Evolutionary conservation across 306 rosid genomes (phyloP).

Genomic region (Medicago arabica): DNA sequence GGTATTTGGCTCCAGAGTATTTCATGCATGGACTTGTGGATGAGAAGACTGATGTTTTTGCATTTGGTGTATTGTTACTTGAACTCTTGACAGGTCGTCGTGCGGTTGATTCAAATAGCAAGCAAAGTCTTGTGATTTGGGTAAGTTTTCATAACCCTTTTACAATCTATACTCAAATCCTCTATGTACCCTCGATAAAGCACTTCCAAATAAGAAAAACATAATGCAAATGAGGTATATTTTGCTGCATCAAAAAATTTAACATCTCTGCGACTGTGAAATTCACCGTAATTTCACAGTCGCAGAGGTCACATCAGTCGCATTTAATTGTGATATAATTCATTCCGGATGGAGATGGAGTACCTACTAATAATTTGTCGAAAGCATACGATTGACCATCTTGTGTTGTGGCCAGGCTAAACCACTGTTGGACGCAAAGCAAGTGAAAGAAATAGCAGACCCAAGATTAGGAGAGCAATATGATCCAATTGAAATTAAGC

Average conservation of each 20-base stretch:
- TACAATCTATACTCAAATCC: background rate
- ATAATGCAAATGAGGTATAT: too few relatives aligned
- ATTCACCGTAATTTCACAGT: too few relatives aligned
- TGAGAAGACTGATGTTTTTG: slow-evolving; percentile 92
- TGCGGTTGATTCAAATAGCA: slow-evolving; percentile 79
- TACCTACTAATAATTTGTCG: background rate
- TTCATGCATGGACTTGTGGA: slow-evolving; percentile 96
- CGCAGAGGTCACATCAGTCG: too few relatives aligned
- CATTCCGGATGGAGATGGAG: too few relatives aligned
- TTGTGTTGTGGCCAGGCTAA: slow-evolving; percentile 65
- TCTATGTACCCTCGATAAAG: too few relatives aligned
- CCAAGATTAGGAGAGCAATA: slow-evolving; percentile 65
- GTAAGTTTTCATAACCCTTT: slow-evolving; percentile 46
- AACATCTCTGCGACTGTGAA: too few relatives aligned
- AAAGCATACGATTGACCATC: slow-evolving; percentile 7
- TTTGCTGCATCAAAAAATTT: too few relatives aligned
- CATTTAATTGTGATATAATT: too few relatives aligned
- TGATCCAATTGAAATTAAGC: slow-evolving; percentile 66
- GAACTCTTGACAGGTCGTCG: slow-evolving; percentile 97
- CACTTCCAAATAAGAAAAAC: too few relatives aligned
- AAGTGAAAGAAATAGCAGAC: slow-evolving; percentile 69
- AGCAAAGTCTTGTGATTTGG: slow-evolving; percentile 92
- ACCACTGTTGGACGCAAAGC: slow-evolving; percentile 66
- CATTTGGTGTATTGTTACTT: slow-evolving; percentile 81
- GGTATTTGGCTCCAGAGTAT: slow-evolving; percentile 95